Conservation (phyloP, 2,329 filamentous ascomycete genomes). For the Cladorrhinum sp. region DNA sequence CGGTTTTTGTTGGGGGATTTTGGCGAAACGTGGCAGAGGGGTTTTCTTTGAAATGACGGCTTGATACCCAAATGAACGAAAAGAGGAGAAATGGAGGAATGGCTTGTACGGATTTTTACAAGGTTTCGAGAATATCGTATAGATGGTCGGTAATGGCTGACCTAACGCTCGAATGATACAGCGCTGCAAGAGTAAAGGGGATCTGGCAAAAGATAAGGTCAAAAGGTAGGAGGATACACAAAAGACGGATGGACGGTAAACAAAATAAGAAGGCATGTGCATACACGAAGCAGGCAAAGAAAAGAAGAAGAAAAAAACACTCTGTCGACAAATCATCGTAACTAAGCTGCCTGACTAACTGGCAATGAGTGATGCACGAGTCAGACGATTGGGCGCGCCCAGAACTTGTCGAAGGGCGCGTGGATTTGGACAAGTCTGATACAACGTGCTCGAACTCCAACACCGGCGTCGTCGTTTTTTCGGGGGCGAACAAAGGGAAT, state of each 20-base stretch:
- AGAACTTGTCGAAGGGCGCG: neutral
- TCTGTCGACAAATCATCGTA: neutral
- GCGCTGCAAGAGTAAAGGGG: no score
- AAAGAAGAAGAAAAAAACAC: no score
- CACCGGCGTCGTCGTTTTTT: neutral
- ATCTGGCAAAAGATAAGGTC: neutral
- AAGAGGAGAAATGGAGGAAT: neutral
- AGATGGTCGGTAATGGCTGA: no score
- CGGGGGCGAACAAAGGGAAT: neutral
- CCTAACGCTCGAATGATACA: no score
- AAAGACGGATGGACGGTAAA: neutral
- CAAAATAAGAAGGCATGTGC: neutral
- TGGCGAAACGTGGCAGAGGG: neutral
- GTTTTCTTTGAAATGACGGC: slow-evolving; percentile 8
- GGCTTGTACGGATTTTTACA: neutral
- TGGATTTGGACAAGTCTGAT: neutral
- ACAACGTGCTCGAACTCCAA: neutral
- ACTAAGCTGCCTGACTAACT: neutral
- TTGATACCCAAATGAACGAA: slow-evolving; percentile 18
- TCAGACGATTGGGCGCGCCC: neutral
- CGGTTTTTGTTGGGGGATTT: neutral
- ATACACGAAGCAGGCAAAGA: neutral
- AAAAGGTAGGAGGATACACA: neutral
- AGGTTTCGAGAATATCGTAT: neutral
- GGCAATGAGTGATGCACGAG: neutral